Conservation (phyloP, 2,329 filamentous ascomycete species). For the Exserohilum rostratum region DNA sequence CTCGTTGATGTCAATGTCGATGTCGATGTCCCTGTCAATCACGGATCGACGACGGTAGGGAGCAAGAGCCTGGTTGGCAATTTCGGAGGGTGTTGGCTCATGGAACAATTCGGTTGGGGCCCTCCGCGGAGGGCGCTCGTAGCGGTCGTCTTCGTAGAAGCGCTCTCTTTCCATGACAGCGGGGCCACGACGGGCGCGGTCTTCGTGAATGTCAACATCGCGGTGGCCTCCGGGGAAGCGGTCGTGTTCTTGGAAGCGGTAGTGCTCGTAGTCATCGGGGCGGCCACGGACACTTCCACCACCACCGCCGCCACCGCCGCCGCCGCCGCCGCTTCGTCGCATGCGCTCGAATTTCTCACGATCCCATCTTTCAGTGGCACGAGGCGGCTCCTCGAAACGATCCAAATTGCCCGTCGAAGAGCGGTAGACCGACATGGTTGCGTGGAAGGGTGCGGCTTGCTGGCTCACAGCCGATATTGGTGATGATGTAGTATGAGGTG, state of each 20-base stretch:
- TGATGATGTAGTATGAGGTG: slow-evolving; percentile 18
- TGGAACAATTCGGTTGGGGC: slow-evolving; percentile 55
- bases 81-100: slow-evolving; percentile 53
- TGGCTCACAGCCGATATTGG: background rate
- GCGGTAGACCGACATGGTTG: slow-evolving; percentile 41
- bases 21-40: slow-evolving; percentile 62
- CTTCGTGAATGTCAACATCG: slow-evolving; percentile 53
- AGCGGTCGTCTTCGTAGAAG: slow-evolving; percentile 63
- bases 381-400: slow-evolving; percentile 48
- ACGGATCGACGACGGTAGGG: slow-evolving; percentile 65
- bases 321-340: slow-evolving; percentile 28
- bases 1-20: slow-evolving; percentile 47
- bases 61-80: slow-evolving; percentile 59
- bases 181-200: slow-evolving; percentile 49
- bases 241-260: slow-evolving; percentile 53
- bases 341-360: slow-evolving; percentile 58
- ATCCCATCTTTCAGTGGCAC: slow-evolving; percentile 54
- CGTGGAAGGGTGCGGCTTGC: slow-evolving; percentile 5
- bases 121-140: slow-evolving; percentile 41
- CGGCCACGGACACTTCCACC: slow-evolving; percentile 25
- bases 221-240: slow-evolving; percentile 50
- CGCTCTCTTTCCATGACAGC: slow-evolving; percentile 56
- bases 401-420: slow-evolving; percentile 53
- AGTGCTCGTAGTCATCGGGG: slow-evolving; percentile 45
- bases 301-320: slow-evolving; percentile 5